Evolutionary conservation across 1,139 yeast genomes (phyloP), one percentile per base, ranked within the genome.

Genomic region (Candida sanyaensis): DNA sequence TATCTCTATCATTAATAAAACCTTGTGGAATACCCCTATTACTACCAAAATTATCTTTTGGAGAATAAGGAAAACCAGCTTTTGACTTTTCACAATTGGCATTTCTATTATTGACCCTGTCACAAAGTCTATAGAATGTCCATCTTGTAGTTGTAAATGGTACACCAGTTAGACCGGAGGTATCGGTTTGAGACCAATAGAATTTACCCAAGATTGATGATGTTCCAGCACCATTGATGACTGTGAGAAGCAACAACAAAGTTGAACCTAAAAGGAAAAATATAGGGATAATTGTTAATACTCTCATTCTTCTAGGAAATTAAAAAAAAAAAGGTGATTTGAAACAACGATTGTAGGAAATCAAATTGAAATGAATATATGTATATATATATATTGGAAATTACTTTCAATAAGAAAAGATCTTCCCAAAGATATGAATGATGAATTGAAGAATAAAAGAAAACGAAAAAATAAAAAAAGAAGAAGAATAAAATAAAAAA

Each of bases 141-240:
- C 96, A 88, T 64, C 89, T 48, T 27, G 55, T 49, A 6, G n/a
- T 39, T n/a, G 42, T 34, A 23, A 44, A 45, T 28, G 47, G 48
- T 5, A 47, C 54, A 55, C 78, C 77, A 10, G 76, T 61, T 48
- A 85, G 78, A 13, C 66, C 67, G n/a, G 78, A 65, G 28, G 95
- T 85, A 52, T 83, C 83, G 17, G 88, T 91, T 60, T 84, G 73
- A 34, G 89, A 67, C 86, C 88, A 88, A 68, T 83, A 88, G 64
- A 87, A 83, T 50, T 74, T 66, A 49, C 75, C 73, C 50, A 87
- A 62, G 1, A 67, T 57, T 2, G 83, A 78, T 5, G 77, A 56
- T 23, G 71, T 66, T 31, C 74, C 68, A 23, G 81, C 78, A 42
- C 96, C 96, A 29, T 84, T 80, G 42, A 88, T 71, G 43, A 86